Percentiles rank a stretch among this genome's conserved stretches.
Conservation (phyloP, 345 rosid species). For the Viola odorata region DNA sequence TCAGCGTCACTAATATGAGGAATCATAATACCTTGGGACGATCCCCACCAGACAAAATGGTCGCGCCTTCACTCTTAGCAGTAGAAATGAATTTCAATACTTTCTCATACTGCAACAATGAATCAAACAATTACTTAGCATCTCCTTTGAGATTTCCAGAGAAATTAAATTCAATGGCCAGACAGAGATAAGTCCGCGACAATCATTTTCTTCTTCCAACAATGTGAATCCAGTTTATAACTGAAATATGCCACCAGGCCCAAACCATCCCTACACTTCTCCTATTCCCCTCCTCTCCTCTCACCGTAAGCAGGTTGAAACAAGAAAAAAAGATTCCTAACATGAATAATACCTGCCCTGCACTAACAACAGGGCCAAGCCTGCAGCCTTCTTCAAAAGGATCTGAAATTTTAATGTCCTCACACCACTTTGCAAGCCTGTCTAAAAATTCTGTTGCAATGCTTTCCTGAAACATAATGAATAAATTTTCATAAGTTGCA, state of each 20-base stretch:
- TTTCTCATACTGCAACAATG: conserved; percentile 65
- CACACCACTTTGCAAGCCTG: conserved; percentile 69
- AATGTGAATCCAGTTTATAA: too few species aligned
- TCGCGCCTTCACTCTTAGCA: conserved; percentile 90
- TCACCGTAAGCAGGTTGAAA: background rate
- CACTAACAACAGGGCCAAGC: conserved; percentile 88
- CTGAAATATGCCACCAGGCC: too few species aligned
- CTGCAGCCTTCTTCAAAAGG: conserved; percentile 90
- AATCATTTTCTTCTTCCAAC: too few species aligned
- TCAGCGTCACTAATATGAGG: conserved; percentile 7
- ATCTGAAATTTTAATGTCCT: conserved; percentile 81
- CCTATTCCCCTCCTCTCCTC: background rate
- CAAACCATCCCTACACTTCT: too few species aligned
- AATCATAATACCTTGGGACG: conserved; percentile 60
- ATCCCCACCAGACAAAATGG: conserved; percentile 67
- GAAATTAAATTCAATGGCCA: too few species aligned
- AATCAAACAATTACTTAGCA: conserved; percentile 11
- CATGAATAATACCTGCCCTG: conserved; percentile 52
- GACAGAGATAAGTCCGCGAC: too few species aligned
- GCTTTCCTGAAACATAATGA: conserved; percentile 50
- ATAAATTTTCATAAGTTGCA: background rate
- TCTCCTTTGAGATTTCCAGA: too few species aligned
- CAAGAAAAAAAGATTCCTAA: too few species aligned
- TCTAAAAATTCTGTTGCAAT: conserved; percentile 66
- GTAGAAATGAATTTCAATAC: conserved; percentile 64